Base-by-base conservation (phyloP, 2,329 filamentous ascomycete species). In the Tolypocladium guangdongense region DNA sequence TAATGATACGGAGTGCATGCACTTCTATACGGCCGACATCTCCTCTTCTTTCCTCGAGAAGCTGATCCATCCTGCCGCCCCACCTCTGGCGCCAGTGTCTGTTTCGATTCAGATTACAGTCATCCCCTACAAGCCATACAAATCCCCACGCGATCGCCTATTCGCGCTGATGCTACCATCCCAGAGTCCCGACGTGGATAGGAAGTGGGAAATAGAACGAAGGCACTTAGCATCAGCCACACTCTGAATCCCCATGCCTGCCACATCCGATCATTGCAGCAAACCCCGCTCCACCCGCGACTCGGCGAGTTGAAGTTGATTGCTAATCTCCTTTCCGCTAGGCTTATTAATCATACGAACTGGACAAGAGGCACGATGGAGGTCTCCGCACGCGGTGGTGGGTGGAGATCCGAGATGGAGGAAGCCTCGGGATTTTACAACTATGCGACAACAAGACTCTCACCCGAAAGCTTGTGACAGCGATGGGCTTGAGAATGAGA, bases 11-110 rank as follows among this genome's bases (percentile, higher is more conserved):
- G 46, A 52, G 35, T 22, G 24, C 33, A n/a, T 55, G 22, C 46
- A 52, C 32, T 45, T 55, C 30, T 55, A 52, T 33, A 49, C 43
- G n/a, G 41, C 51, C 3, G 27, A 53, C 22, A 41, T 55, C 18
- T 37, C 48, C 0, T 49, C 47, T 20, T 20, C 35, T 0, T 27
- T 53, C 10, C 41, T 55, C 6, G 48, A 55, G 7, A 51, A 50
- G 51, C 50, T 55, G 30, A 10, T 33, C n/a, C 7, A 16, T 6
- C 54, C 54, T 39, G 22, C 12, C 14, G 22, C 51, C 35, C n/a
- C 54, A 6, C 54, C 51, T 5, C 18, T 35, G 12, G 41, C 18
- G 4, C 35, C 22, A 12, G 27, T 43, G 1, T 46, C 48, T 7
- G 16, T 51, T 2, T 49, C 41, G 20, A 48, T 55, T 43, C 41